Conservation (phyloP, 1,284 basidiomycete genomes). For the Athelia psychrophila region DNA sequence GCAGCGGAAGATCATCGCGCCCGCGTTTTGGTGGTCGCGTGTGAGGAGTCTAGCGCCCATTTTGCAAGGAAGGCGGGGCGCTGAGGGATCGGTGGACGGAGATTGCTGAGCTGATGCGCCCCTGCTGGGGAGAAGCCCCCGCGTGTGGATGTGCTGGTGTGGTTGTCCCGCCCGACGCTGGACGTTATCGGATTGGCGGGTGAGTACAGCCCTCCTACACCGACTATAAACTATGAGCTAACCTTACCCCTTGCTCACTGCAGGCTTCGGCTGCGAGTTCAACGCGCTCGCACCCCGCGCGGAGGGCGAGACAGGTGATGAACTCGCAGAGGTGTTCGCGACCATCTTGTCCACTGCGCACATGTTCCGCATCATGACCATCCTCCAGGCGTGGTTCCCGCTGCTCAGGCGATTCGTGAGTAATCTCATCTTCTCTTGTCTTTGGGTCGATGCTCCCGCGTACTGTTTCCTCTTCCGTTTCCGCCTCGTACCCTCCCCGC, state of each 20-base stretch:
- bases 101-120: conserved; percentile 21
- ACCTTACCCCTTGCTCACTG: too few species aligned
- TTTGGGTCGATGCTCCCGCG: conserved; percentile 33
- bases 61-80: conserved; percentile 63
- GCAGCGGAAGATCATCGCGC: conserved; percentile 42
- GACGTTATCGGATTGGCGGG: conserved; percentile 74
- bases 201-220: conserved; percentile 13
- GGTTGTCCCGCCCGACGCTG: conserved; percentile 63
- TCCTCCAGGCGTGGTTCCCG: conserved; percentile 63
- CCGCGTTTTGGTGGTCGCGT: conserved; percentile 56
- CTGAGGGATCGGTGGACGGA: conserved; percentile 39
- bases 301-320: conserved; percentile 31
- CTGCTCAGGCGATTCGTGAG: conserved; percentile 52
- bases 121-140: conserved; percentile 15
- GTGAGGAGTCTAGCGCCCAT: conserved; percentile 57
- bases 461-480: not conserved
- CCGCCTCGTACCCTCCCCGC: not conserved
- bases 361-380: conserved; percentile 48
- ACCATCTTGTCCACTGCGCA: conserved; percentile 50
- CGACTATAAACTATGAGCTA: not conserved
- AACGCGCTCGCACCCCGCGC: conserved; percentile 36
- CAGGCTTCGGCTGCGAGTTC: conserved; percentile 66
- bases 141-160: conserved; percentile 56
- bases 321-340: conserved; percentile 54
- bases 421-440: conserved; percentile 14